Conservation (phyloP, 1,139 yeast species). For the Yamadazyma diospyri region DNA sequence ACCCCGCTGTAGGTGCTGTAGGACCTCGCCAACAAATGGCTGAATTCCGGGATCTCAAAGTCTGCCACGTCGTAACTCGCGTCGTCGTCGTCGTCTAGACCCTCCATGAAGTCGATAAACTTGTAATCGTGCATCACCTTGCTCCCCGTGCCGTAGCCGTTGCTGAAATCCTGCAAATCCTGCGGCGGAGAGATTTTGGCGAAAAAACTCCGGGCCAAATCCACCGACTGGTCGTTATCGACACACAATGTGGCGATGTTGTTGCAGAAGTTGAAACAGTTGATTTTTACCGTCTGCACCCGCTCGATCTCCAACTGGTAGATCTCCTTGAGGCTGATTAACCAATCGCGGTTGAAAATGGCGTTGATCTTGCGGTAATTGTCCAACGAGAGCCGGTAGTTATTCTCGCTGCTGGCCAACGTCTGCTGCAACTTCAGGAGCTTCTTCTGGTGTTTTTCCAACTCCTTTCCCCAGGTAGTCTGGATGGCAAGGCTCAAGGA, state of each 20-base stretch:
- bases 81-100: conserved; percentile 27
- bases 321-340: conserved; percentile 58
- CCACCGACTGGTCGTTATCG: conserved; percentile 72
- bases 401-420: conserved; percentile 47
- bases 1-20: conserved; percentile 28
- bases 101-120: conserved; percentile 39
- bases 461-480: conserved; percentile 75
- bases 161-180: conserved; percentile 58
- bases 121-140: conserved; percentile 55
- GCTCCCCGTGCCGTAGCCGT: conserved; percentile 63
- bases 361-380: conserved; percentile 66
- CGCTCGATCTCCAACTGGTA: conserved; percentile 79
- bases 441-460: conserved; percentile 62
- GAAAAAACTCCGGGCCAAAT: conserved; percentile 60
- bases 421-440: conserved; percentile 52
- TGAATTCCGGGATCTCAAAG: conserved; percentile 34
- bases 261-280: conserved; percentile 82
- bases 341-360: conserved; percentile 81
- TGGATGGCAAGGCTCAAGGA: conserved; percentile 61
- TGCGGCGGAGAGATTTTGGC: conserved; percentile 64
- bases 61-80: conserved; percentile 25
- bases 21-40: conserved; percentile 31
- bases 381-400: conserved; percentile 57
- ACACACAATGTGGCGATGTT: conserved; percentile 75
- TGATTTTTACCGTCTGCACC: conserved; percentile 68